Conservation (phyloP, 2,329 filamentous ascomycete genomes). For the Aureobasidium melanogenum region DNA sequence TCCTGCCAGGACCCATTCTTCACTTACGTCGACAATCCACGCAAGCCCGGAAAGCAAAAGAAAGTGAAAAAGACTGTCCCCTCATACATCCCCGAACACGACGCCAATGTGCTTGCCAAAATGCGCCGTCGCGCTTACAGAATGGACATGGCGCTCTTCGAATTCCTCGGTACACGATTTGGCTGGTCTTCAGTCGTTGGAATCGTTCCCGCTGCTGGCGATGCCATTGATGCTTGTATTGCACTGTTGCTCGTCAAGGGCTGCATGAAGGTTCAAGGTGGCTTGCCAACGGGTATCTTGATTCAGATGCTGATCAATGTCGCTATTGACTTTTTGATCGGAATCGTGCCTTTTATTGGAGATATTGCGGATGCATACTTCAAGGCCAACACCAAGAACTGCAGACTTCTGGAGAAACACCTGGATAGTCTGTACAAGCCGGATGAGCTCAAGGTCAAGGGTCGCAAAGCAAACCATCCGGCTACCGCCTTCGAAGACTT, state of each 20-base stretch:
- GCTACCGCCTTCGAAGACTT: conserved; percentile 40
- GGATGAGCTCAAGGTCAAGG: conserved; percentile 20
- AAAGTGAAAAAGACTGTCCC: conserved; percentile 80
- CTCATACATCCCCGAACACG: conserved; percentile 71
- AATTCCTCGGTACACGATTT: conserved; percentile 69
- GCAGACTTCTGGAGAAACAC: conserved; percentile 58
- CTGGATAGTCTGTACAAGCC: conserved; percentile 59
- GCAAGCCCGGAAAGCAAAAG: conserved; percentile 63
- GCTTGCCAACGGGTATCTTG: conserved; percentile 54
- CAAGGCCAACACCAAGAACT: conserved; percentile 70
- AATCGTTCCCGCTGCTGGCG: conserved; percentile 71
- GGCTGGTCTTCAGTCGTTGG: conserved; percentile 86
- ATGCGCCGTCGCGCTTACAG: conserved; percentile 80
- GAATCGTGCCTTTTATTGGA: conserved; percentile 67
- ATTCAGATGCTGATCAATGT: conserved; percentile 76
- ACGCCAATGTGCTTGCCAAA: conserved; percentile 72
- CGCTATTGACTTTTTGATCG: conserved; percentile 61
- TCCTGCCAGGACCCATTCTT: conserved; percentile 74
- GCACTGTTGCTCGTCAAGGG: conserved; percentile 66
- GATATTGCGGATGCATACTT: conserved; percentile 64
- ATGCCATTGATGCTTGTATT: conserved; percentile 63
- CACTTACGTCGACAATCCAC: conserved; percentile 68
- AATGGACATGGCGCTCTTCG: conserved; percentile 78
- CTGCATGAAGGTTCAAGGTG: conserved; percentile 63
- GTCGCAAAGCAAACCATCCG: conserved; percentile 30